Percentiles rank a stretch among this genome's conserved stretches.
These are phyloP conservation scores for Fraxinus paxiana DNA, from an alignment of 305 asterid genomes.

Conservation along the genomic window DNA sequence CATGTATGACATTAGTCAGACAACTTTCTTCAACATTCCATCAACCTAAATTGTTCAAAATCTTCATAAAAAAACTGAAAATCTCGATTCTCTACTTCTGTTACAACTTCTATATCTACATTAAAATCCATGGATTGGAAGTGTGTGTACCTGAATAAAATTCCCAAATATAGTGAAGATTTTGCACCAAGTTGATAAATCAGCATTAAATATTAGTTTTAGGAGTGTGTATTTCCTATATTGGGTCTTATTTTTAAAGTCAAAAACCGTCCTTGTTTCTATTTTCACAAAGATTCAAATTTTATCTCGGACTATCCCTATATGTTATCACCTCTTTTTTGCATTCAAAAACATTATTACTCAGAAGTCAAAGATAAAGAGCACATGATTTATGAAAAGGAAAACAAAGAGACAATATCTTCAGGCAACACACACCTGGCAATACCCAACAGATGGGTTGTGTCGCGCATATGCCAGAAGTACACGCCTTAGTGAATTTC, in stretches of 20 bases:
- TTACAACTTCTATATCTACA: constrained; percentile 9
- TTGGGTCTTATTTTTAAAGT: neutral
- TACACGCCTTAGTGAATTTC: constrained; percentile 80
- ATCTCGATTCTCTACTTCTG: neutral
- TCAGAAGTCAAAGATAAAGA: constrained; percentile 16
- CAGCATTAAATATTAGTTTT: neutral
- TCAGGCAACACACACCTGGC: constrained; percentile 60
- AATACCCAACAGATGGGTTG: constrained; percentile 93
- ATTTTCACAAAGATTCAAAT: constrained; percentile 14
- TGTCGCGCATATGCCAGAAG: constrained; percentile 88
- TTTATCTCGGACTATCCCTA: constrained; percentile 13
- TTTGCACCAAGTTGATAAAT: neutral
- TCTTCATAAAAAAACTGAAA: neutral
- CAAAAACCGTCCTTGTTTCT: constrained; percentile 8
- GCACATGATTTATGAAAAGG: constrained; percentile 1
- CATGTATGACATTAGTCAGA: neutral
- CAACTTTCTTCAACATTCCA: constrained; percentile 6
- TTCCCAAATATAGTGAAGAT: neutral
- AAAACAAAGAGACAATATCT: constrained; percentile 16
- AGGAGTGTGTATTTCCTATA: neutral
- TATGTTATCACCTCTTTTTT: constrained; percentile 12
- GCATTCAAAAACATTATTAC: neutral
- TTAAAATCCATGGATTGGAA: constrained; percentile 4
- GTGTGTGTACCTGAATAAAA: neutral
- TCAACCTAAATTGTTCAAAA: constrained; percentile 9